Conservation (phyloP, 1,284 basidiomycete genomes). For the Termitomyces sp. region DNA sequence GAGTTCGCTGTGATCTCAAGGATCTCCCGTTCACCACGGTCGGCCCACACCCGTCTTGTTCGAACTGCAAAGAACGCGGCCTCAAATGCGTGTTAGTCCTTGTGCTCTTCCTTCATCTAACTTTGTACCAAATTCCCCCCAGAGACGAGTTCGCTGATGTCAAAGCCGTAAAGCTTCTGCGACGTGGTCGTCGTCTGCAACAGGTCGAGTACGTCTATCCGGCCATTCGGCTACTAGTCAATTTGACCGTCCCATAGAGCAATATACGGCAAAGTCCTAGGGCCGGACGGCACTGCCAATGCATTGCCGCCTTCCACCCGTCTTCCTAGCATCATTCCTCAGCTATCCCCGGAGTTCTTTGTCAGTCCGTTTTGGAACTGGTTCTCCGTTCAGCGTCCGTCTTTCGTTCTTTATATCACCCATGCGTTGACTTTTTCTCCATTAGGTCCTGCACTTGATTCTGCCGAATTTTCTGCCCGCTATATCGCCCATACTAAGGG, state of each 20-base stretch:
- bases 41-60: slow-evolving; percentile 61
- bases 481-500: slow-evolving; percentile 61
- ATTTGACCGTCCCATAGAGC: slow-evolving; percentile 33
- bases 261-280: slow-evolving; percentile 52
- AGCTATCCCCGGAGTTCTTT: slow-evolving; percentile 74
- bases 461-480: slow-evolving; percentile 67
- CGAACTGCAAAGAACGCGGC: slow-evolving; percentile 82
- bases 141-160: slow-evolving; percentile 87
- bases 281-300: slow-evolving; percentile 31
- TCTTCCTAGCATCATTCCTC: slow-evolving; percentile 53
- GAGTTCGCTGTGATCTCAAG: slow-evolving; percentile 79
- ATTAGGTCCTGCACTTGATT: slow-evolving; percentile 67
- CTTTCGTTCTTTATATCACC: slow-evolving; percentile 17
- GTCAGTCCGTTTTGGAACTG: slow-evolving; percentile 76
- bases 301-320: slow-evolving; percentile 29
- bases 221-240: slow-evolving; percentile 3
- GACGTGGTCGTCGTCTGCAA: slow-evolving; percentile 78
- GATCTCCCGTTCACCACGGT: slow-evolving; percentile 50
- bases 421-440: background rate
- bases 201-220: slow-evolving; percentile 61
- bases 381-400: slow-evolving; percentile 77
- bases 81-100: slow-evolving; percentile 71
- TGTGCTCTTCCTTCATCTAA: background rate
- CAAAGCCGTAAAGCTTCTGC: slow-evolving; percentile 79
- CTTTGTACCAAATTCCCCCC: slow-evolving; percentile 12